Conservation (phyloP, 768 basidiomycete species). For the Nidularia pulvinata region DNA sequence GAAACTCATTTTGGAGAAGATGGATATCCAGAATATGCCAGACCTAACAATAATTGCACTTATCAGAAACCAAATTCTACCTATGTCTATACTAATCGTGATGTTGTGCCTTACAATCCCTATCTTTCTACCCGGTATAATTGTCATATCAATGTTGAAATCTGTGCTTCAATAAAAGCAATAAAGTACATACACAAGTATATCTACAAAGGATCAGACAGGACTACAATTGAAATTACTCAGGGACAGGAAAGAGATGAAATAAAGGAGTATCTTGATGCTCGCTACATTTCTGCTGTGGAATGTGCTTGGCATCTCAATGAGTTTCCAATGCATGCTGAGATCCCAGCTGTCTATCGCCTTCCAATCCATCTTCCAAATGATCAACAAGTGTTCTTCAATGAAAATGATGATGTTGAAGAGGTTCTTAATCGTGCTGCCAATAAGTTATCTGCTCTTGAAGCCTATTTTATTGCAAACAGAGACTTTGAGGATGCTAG, state of each 20-base stretch:
- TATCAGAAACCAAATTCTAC: constrained; percentile 11
- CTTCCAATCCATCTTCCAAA: constrained; percentile 32
- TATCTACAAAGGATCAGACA: constrained; percentile 36
- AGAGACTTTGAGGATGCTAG: too few species aligned
- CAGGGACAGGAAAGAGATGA: constrained; percentile 18
- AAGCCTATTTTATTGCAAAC: too few species aligned
- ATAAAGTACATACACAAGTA: constrained; percentile 47
- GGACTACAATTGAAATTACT: constrained; percentile 2
- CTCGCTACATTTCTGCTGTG: constrained; percentile 21
- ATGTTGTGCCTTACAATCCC: constrained; percentile 39
- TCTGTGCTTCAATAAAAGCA: constrained; percentile 27
- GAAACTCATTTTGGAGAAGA: constrained; percentile 31
- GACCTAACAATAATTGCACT: constrained; percentile 28
- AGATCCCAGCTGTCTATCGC: constrained; percentile 25
- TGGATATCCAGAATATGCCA: constrained; percentile 35
- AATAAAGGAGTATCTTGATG: constrained; percentile 15
- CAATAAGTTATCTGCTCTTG: too few species aligned
- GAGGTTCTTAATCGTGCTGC: constrained; percentile 8
- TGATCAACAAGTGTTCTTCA: constrained; percentile 24
- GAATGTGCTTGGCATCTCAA: constrained; percentile 30
- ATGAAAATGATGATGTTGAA: constrained; percentile 13
- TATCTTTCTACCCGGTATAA: constrained; percentile 24
- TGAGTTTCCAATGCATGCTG: constrained; percentile 25
- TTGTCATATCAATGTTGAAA: constrained; percentile 49
- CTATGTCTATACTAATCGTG: constrained; percentile 20